Base-by-base conservation (phyloP, 305 asterid species). In the Solanum aculeatissimum region DNA sequence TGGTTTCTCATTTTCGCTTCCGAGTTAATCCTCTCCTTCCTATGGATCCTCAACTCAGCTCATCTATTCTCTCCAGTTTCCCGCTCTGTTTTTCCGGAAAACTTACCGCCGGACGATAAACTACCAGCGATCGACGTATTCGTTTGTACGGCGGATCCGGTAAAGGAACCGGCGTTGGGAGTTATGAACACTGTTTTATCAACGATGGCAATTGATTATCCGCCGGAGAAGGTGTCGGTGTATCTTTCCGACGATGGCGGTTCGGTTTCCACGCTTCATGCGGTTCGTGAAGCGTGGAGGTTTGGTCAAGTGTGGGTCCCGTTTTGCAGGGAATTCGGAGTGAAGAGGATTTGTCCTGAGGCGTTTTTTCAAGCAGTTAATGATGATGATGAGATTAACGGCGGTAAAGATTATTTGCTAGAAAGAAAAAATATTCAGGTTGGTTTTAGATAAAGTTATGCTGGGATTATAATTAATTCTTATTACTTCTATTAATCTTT, bases 211-310 rank as follows among this genome's bases (percentile, higher is more conserved):
- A 80, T 89, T 9, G 92, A 92, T 51, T 92, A 90, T 32, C 92
- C 92, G 10, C 81, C 88, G 9, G 84, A 83, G 10, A 91, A 91
- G 88, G 86, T 91, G 18, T 63, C 83, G 3, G 75, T 91, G 11
- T 91, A 89, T 72, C 84, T 90, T 10, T 89, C 94, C 3, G 94
- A 91, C 45, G 94, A 91, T 29, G 92, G 86, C 1, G 89, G 92
- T 8, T 86, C 88, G 6, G 7, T 53, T 40, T 85, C 63, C 0
- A 90, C 92, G 6, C 29, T 86, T 14, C 58, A 42, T 9, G 92
- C 92, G 13, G 7, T 83, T 9, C 65, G 75, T 47, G 81, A 74
- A 87, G 89, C 87, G 9, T 86, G 90, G 89, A 38, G 49, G 1
- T 90, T 91, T 49, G 62, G 91, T 3, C 45, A 78, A 60, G 7